Base-by-base conservation (phyloP, 1,139 yeast species). In the Candida sanyaensis region DNA sequence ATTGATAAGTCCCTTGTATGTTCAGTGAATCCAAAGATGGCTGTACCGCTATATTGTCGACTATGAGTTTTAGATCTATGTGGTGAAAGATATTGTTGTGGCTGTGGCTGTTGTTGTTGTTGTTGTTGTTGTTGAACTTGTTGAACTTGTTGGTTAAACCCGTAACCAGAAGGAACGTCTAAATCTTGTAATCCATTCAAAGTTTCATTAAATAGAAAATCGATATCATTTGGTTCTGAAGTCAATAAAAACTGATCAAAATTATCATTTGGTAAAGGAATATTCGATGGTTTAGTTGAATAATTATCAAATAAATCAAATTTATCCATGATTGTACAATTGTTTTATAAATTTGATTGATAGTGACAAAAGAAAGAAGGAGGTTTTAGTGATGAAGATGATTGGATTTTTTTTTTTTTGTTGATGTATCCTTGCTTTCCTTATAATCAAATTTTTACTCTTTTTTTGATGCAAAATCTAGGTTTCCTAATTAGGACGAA, bases 1-100 rank as follows among this genome's bases (percentile, higher is more conserved):
- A 79, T 64, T 1, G 81, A 75, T 24, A 81, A 60, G 29, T 76
- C 82, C 46, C 79, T 71, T 52, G 73, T 78, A 59, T 83, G 87
- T 45, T 76, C 79, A 2, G 72, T 65, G 54, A 78, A 82, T 0
- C 88, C 88, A 60, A 83, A 83, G 34, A 82, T 83, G 6, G 86
- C 86, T 1, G 88, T 82, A 7, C 87, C 88, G 64, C 85, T 80
- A 30, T 65, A 62, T 50, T 72, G 71, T 43, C 79, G 59, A 42
- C 68, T 59, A 50, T 75, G 80, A 11, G 49, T 21, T 40, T 45
- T 50, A 10, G 53, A 40, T 60, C 64, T 37, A 44, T 46, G 23
- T 47, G 38, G 44, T 49, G 47, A 39, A 43, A 49, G 44, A 4
- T 43, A 34, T 46, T 47, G 48, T 33, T 46, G 48, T n/a, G 12